Conservation (phyloP, 2,329 filamentous ascomycete species). For the Calonectria pseudoturangicola region DNA sequence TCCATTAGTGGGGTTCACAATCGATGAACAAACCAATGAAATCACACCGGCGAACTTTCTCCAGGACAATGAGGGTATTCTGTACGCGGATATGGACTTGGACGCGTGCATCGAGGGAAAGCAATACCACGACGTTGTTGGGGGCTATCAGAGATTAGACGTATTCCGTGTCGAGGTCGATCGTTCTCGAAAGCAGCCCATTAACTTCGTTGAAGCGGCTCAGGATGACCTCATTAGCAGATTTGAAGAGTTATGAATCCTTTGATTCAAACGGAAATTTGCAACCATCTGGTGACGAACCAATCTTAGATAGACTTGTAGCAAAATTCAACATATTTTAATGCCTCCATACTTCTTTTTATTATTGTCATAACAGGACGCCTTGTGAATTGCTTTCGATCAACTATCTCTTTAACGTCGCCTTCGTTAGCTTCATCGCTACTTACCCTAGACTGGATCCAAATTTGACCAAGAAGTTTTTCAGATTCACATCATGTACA, state of each 20-base stretch:
- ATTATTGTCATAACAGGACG: too few relatives aligned
- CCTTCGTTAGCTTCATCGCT: too few relatives aligned
- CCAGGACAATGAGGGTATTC: slow-evolving; percentile 67
- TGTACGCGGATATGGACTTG: slow-evolving; percentile 72
- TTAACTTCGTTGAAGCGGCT: not conserved
- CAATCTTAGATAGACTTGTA: too few relatives aligned
- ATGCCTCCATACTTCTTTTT: too few relatives aligned
- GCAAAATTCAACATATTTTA: too few relatives aligned
- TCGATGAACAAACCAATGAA: slow-evolving; percentile 50
- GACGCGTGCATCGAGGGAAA: slow-evolving; percentile 72
- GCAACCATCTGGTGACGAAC: not conserved
- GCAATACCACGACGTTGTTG: slow-evolving; percentile 74
- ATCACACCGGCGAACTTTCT: slow-evolving; percentile 59
- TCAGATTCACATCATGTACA: too few relatives aligned
- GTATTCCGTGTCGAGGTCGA: slow-evolving; percentile 71
- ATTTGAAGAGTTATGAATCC: not conserved
- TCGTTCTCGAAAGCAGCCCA: slow-evolving; percentile 52
- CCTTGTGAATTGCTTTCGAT: too few relatives aligned
- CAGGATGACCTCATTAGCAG: too few relatives aligned
- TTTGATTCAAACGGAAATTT: not conserved
- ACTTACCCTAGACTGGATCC: too few relatives aligned
- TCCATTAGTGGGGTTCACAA: slow-evolving; percentile 60
- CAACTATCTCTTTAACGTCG: too few relatives aligned
- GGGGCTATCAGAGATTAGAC: slow-evolving; percentile 73
- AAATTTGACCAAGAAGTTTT: too few relatives aligned